Evolutionary conservation across 2,329 filamentous ascomycete genomes (phyloP).

Genomic region (Fusarium sp.): DNA sequence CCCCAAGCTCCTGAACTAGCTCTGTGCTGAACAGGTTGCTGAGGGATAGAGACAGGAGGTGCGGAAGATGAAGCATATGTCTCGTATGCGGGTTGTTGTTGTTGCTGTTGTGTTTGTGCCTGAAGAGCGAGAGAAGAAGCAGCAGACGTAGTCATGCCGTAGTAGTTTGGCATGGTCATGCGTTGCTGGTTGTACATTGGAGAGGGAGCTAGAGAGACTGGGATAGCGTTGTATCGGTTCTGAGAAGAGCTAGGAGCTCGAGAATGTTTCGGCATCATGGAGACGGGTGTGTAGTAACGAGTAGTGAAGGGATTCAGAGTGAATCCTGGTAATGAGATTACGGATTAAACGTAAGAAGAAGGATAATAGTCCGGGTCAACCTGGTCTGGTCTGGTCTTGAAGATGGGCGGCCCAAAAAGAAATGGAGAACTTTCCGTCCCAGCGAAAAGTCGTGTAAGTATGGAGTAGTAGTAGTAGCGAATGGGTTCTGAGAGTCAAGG

Average conservation of each 20-base stretch:
- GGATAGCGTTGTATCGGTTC: constrained; percentile 49
- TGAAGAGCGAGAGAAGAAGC: constrained; percentile 47
- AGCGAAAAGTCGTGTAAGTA: constrained; percentile 28
- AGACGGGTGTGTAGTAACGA: constrained; percentile 21
- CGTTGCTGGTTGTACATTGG: constrained; percentile 58
- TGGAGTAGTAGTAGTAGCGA: too few species aligned
- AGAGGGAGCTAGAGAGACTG: constrained; percentile 56
- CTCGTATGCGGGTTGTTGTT: constrained; percentile 53
- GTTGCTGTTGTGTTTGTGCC: constrained; percentile 50
- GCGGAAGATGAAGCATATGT: constrained; percentile 52
- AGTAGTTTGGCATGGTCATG: constrained; percentile 56
- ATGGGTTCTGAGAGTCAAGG: constrained; percentile 12
- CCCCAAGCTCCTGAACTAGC: constrained; percentile 77
- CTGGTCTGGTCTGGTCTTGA: constrained; percentile 41
- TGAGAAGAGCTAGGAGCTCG: constrained; percentile 53
- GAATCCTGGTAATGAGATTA: constrained; percentile 40
- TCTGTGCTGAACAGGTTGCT: constrained; percentile 61
- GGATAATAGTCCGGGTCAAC: constrained; percentile 36
- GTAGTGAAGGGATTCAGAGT: constrained; percentile 26
- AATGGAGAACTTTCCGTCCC: constrained; percentile 31
- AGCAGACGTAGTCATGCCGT: constrained; percentile 51
- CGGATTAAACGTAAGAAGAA: constrained; percentile 44
- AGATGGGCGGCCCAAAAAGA: constrained; percentile 31
- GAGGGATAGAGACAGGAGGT: constrained; percentile 48
- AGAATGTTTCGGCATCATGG: constrained; percentile 59